Evolutionary conservation across 2,329 filamentous ascomycete species (phyloP).

Genomic region (Clathrospora elynae): DNA sequence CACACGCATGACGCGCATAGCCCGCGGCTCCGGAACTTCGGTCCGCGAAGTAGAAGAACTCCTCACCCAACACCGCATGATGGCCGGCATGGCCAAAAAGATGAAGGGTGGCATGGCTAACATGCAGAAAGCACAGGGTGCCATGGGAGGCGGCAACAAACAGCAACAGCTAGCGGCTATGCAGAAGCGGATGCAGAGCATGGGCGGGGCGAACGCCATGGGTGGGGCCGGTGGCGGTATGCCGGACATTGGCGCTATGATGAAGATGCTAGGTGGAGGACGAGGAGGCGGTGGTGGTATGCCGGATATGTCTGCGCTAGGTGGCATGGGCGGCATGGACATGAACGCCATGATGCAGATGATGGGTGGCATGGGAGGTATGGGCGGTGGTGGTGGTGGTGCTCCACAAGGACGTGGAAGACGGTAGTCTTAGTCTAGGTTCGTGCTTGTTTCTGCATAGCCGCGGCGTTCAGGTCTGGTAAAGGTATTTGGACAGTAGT

Average conservation of each 20-base stretch:
- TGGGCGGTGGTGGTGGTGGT: constrained; percentile 17
- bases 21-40: constrained; percentile 84
- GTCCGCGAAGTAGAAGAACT: constrained; percentile 95
- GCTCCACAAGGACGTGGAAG: constrained; percentile 28
- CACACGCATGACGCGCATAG: constrained; percentile 88
- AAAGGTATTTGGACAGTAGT: too few relatives aligned
- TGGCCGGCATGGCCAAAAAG: constrained; percentile 99
- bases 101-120: constrained; percentile 98
- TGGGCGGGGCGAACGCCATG: constrained; percentile 75
- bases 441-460: constrained; percentile 32
- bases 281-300: constrained; percentile 66
- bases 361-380: constrained; percentile 42
- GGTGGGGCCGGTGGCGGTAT: constrained; percentile 62
- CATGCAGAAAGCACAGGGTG: constrained; percentile 90
- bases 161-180: constrained; percentile 93
- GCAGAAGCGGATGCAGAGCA: constrained; percentile 92
- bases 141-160: constrained; percentile 89
- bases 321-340: constrained; percentile 61
- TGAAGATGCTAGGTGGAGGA: constrained; percentile 86
- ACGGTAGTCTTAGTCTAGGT: constrained; percentile 19
- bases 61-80: constrained; percentile 97
- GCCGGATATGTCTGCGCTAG: constrained; percentile 66
- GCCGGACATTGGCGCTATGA: constrained; percentile 83
- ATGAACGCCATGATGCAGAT: constrained; percentile 45
- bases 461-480: constrained; percentile 33